These are phyloP conservation scores for Sclerotinia spermophila DNA, from an alignment of 2,329 filamentous ascomycete species.

Conservation along the genomic window DNA sequence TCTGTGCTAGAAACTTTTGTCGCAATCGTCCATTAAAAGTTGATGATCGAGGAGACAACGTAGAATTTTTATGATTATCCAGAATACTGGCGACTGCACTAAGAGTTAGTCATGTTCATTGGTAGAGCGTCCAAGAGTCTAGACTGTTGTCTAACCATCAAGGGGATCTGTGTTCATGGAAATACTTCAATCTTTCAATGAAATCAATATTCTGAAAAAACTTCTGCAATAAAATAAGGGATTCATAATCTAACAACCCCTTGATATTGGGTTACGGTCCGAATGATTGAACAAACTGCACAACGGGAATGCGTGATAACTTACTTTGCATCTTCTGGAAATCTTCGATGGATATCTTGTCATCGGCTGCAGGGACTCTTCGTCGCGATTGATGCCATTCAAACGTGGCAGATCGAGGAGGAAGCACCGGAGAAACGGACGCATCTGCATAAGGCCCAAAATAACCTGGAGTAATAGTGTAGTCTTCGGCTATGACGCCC, in stretches of 20 bases:
- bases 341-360: not conserved
- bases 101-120: not conserved
- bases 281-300: not conserved
- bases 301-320: not conserved
- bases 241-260: not conserved
- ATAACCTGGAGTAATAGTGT: not conserved
- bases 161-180: not conserved
- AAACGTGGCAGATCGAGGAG: not conserved
- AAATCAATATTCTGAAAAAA: too few species aligned
- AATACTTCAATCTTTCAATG: not conserved
- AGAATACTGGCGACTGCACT: not conserved
- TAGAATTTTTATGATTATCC: not conserved
- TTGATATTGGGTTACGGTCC: not conserved
- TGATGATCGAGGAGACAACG: not conserved
- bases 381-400: not conserved
- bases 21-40: not conserved
- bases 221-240: too few species aligned
- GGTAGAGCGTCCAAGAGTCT: not conserved
- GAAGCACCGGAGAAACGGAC: not conserved
- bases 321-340: not conserved
- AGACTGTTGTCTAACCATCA: not conserved
- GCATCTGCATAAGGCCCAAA: not conserved
- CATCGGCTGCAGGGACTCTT: not conserved
- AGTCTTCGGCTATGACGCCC: not conserved
- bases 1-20: not conserved